Conservation (phyloP, 2,329 filamentous ascomycete genomes). For the Beauveria asiatica region DNA sequence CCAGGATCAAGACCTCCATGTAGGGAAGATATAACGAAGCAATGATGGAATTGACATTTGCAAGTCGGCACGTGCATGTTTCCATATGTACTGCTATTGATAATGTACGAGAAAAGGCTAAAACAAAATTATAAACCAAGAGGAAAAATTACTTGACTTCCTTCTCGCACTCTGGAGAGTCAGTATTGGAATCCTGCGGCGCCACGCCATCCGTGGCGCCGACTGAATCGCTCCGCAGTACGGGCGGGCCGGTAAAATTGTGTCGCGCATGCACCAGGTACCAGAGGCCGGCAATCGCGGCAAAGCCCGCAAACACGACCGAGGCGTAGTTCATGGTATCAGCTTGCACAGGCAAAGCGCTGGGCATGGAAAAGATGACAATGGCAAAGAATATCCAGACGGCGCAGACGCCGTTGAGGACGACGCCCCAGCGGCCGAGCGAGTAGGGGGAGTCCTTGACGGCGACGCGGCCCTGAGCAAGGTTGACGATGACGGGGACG, state of each 20-base stretch:
- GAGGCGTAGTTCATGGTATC: conserved; percentile 58
- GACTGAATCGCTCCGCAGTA: conserved; percentile 15
- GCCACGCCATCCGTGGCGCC: conserved; percentile 3
- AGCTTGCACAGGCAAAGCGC: conserved; percentile 47
- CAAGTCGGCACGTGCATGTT: background rate
- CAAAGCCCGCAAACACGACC: conserved; percentile 57
- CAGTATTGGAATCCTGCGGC: conserved; percentile 1
- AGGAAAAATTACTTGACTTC: background rate
- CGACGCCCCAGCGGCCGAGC: conserved; percentile 58
- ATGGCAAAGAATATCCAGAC: conserved; percentile 63
- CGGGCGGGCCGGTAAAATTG: conserved; percentile 52
- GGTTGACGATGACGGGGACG: conserved; percentile 63
- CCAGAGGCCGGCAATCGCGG: conserved; percentile 50
- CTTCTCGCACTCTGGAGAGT: conserved; percentile 1
- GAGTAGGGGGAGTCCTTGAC: conserved; percentile 60
- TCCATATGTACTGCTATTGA: background rate
- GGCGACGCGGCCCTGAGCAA: conserved; percentile 56
- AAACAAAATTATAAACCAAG: background rate
- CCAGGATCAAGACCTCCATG: background rate
- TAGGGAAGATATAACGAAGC: background rate
- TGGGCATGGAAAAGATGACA: conserved; percentile 69
- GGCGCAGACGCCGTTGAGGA: conserved; percentile 61
- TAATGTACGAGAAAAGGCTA: background rate
- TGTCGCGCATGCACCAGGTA: conserved; percentile 55
- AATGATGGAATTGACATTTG: background rate